Evolutionary conservation across 2,329 filamentous ascomycete genomes (phyloP).

Genomic region (Clarireedia monteithiana): DNA sequence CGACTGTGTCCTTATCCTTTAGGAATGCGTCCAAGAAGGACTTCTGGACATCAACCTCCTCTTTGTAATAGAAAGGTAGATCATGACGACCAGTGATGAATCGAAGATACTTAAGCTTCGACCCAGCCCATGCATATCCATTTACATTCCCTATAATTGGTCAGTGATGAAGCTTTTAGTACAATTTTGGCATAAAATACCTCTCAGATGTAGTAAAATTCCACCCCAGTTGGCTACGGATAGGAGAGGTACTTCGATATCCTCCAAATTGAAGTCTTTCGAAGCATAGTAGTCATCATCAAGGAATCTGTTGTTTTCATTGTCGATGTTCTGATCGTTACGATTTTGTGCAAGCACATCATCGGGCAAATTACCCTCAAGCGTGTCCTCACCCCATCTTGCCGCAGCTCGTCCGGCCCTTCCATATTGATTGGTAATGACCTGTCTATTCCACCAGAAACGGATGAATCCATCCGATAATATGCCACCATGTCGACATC

Average conservation of each 20-base stretch:
- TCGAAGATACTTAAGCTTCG: constrained; percentile 59
- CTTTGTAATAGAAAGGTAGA: constrained; percentile 62
- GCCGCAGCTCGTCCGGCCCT: constrained; percentile 38
- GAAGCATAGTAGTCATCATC: constrained; percentile 16
- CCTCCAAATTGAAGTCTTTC: constrained; percentile 49
- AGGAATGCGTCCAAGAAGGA: constrained; percentile 66
- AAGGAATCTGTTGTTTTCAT: constrained; percentile 45
- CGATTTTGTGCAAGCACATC: constrained; percentile 34
- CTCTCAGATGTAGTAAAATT: constrained; percentile 59
- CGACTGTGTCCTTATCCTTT: constrained; percentile 54
- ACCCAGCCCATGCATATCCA: constrained; percentile 56
- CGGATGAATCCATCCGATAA: constrained; percentile 49
- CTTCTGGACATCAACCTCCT: constrained; percentile 59
- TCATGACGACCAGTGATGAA: constrained; percentile 66
- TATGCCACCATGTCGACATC: constrained; percentile 55
- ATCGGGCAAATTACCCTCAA: constrained; percentile 50
- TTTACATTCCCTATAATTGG: constrained; percentile 46
- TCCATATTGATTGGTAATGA: constrained; percentile 62
- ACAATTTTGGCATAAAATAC: neutral
- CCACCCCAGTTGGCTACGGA: constrained; percentile 66
- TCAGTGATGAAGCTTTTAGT: neutral
- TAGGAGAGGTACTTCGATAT: constrained; percentile 60
- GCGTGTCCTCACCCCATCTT: constrained; percentile 34
- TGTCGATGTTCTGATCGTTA: constrained; percentile 37
- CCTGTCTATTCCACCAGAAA: constrained; percentile 62